Percentiles rank a stretch among this genome's conserved stretches.
Evolutionary conservation across 1,284 basidiomycete genomes (phyloP).

Genomic region (Garcileccinum viscosum): DNA sequence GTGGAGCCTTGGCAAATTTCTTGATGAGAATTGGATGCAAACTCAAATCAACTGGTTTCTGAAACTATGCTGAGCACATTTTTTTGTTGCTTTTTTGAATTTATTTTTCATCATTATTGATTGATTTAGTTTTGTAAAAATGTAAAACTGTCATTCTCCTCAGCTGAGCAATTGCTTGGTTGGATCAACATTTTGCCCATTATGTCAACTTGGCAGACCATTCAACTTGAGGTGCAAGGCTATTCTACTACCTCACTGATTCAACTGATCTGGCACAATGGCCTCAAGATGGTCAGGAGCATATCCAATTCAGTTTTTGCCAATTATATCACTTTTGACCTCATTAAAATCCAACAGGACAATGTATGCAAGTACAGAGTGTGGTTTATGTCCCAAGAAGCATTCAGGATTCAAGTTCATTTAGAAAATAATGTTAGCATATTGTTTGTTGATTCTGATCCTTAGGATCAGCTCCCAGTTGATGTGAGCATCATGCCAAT

Average conservation of each 20-base stretch:
- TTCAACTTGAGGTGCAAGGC: not conserved
- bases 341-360: not conserved
- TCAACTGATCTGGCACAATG: not conserved
- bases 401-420: not conserved
- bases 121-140: not conserved
- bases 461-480: not conserved
- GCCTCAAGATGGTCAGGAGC: not conserved
- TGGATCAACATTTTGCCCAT: not conserved
- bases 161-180: not conserved
- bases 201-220: not conserved
- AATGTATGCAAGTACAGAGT: not conserved
- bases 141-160: not conserved
- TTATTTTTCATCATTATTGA: not conserved
- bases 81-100: not conserved
- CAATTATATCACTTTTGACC: not conserved
- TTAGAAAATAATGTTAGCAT: not conserved
- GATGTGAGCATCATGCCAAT: not conserved
- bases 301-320: not conserved
- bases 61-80: not conserved
- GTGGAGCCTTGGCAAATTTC: not conserved
- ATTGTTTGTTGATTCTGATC: not conserved
- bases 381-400: not conserved
- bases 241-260: not conserved
- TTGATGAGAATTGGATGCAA: not conserved
- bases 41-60: not conserved